A percentile compares a stretch with the other conserved stretches of the same genome.
phyloP scores from a whole-genome alignment of 1,284 basidiomycete genomes.

The Leccinum subspadiceum region DNA sequence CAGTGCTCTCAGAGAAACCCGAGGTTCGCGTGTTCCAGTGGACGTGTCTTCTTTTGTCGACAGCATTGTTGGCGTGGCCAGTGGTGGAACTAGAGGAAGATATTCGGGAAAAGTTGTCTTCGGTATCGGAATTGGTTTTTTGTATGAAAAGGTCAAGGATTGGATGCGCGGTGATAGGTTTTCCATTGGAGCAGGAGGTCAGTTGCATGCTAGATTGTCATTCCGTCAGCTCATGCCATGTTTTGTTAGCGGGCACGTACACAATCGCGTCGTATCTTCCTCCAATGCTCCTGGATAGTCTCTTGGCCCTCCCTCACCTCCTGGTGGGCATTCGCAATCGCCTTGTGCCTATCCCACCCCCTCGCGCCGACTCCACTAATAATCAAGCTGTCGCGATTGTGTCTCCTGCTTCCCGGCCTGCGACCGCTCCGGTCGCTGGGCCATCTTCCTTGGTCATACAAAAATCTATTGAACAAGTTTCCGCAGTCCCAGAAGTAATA shows the following conservation, averaged over 20 bases:
- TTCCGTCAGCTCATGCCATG: slow-evolving; percentile 6
- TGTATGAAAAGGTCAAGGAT: slow-evolving; percentile 37
- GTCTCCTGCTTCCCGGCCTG: slow-evolving; percentile 17
- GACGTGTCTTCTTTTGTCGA: slow-evolving; percentile 58
- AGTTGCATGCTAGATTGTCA: slow-evolving; percentile 20
- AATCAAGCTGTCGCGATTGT: slow-evolving; percentile 17
- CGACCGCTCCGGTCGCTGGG: not conserved
- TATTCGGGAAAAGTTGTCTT: slow-evolving; percentile 37
- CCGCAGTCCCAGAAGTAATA: not conserved
- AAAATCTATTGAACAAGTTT: slow-evolving; percentile 4
- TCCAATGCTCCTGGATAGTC: slow-evolving; percentile 56
- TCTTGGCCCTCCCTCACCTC: slow-evolving; percentile 65
- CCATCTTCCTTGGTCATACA: slow-evolving; percentile 4
- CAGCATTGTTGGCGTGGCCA: slow-evolving; percentile 55
- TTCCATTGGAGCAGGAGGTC: slow-evolving; percentile 73
- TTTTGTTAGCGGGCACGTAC: slow-evolving; percentile 58
- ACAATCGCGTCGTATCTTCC: slow-evolving; percentile 66
- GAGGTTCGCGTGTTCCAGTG: slow-evolving; percentile 49
- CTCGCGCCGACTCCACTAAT: slow-evolving; percentile 19
- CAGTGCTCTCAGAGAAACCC: slow-evolving; percentile 44
- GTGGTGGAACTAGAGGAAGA: slow-evolving; percentile 44
- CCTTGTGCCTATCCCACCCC: slow-evolving; percentile 49
- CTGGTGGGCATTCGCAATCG: slow-evolving; percentile 61
- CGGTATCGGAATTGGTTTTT: slow-evolving; percentile 43
- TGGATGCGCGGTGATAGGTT: slow-evolving; percentile 64